These are phyloP conservation scores for Laetiporus sulphureus DNA, from an alignment of 1,284 basidiomycete genomes.

Conservation along the genomic window DNA sequence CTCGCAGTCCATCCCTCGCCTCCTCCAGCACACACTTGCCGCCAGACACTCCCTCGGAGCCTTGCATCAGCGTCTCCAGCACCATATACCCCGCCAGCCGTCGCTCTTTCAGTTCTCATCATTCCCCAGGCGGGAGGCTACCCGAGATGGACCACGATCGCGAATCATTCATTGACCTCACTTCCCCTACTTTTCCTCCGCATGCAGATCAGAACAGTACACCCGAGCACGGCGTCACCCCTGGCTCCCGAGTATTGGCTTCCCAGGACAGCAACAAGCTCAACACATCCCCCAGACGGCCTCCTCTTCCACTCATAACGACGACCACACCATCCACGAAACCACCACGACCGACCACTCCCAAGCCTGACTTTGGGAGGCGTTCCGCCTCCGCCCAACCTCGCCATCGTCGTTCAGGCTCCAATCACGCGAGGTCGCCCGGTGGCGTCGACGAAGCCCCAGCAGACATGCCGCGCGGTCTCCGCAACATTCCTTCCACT, in stretches of 20 bases:
- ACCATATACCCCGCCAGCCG: conserved; percentile 32
- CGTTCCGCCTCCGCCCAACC: conserved; percentile 17
- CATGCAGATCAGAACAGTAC: conserved; percentile 15
- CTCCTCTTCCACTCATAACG: too few relatives aligned
- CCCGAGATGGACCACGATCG: conserved; percentile 25
- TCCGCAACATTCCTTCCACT: conserved; percentile 39
- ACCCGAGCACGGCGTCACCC: neutral
- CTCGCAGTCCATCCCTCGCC: conserved; percentile 1
- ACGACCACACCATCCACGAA: too few relatives aligned
- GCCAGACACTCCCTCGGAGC: conserved; percentile 26
- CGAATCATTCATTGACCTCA: conserved; percentile 54
- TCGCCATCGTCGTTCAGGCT: too few relatives aligned
- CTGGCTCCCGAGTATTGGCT: conserved; percentile 8
- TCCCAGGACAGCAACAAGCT: too few relatives aligned
- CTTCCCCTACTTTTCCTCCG: conserved; percentile 31
- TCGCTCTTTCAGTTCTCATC: conserved; percentile 18
- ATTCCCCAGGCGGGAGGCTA: conserved; percentile 11
- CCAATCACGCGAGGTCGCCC: too few relatives aligned
- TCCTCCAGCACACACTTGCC: conserved; percentile 21
- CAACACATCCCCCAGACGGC: conserved; percentile 3
- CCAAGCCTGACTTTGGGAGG: conserved; percentile 3
- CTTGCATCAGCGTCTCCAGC: conserved; percentile 26
- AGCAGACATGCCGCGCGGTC: conserved; percentile 2
- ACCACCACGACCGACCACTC: neutral
- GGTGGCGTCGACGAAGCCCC: neutral